phyloP scores from a whole-genome alignment of 78 protist genomes.

The Anaeramoeba flamelloides region DNA sequence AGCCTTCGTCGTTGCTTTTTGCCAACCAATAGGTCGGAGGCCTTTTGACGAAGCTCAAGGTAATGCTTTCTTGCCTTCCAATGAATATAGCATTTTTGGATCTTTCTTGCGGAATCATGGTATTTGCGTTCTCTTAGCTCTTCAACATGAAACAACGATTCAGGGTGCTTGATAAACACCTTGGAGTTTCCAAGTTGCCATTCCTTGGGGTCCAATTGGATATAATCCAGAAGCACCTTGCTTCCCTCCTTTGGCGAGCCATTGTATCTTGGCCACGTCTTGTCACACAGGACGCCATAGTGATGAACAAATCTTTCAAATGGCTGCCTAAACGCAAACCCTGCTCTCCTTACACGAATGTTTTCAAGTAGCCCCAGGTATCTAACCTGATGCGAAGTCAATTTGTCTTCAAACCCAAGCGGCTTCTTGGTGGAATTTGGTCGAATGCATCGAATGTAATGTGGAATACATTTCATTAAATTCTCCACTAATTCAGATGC shows the following conservation, averaged over 20 bases:
- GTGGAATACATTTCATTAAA: constrained; percentile 13
- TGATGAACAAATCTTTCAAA: background rate
- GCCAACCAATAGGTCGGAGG: background rate
- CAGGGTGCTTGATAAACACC: background rate
- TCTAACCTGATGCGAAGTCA: constrained; percentile 49
- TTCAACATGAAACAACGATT: background rate
- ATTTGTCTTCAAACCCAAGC: constrained; percentile 22
- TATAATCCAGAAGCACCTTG: background rate
- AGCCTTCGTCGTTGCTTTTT: background rate
- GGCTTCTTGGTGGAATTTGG: constrained; percentile 58
- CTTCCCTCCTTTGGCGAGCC: background rate
- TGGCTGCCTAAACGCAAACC: background rate
- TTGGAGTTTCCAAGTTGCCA: background rate
- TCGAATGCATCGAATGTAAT: constrained; percentile 73
- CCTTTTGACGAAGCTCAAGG: background rate
- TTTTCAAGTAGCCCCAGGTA: constrained; percentile 22
- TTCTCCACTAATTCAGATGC: background rate
- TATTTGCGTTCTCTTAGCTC: background rate
- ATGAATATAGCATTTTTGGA: background rate
- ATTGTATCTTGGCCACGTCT: background rate
- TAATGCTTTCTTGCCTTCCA: background rate
- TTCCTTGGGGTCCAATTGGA: background rate
- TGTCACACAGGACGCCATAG: background rate
- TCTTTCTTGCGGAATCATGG: background rate
- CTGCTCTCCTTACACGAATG: background rate